A percentile compares a stretch with the other conserved stretches of the same genome.
Evolutionary conservation across 495 filamentous ascomycete genomes (phyloP).

Genomic region (Xylaria curta): DNA sequence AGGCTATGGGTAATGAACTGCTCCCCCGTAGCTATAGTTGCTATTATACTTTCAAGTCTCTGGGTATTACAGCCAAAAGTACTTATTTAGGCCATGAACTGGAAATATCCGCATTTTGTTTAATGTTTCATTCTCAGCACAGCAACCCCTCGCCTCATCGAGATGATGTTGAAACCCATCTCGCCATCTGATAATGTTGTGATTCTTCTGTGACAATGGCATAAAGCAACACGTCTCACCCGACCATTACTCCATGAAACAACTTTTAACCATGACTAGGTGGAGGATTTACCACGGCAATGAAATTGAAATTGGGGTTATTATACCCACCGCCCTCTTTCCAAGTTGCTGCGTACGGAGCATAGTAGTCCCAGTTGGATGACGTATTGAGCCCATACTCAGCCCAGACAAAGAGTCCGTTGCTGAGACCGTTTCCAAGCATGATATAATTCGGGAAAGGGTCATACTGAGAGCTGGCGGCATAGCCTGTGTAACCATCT

Average conservation of each 20-base stretch:
- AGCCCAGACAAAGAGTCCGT: slow-evolving; percentile 64
- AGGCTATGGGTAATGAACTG: too few species aligned
- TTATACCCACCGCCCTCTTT: slow-evolving; percentile 41
- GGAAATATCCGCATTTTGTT: not conserved
- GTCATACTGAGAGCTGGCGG: slow-evolving; percentile 46
- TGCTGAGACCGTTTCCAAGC: slow-evolving; percentile 53
- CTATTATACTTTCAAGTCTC: too few species aligned
- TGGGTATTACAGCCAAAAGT: too few species aligned
- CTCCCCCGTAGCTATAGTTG: too few species aligned
- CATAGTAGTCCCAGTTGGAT: slow-evolving; percentile 43
- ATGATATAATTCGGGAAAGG: slow-evolving; percentile 51
- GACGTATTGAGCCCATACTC: slow-evolving; percentile 64
- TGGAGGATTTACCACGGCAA: slow-evolving; percentile 30
- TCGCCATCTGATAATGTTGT: not conserved
- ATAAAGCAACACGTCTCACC: not conserved
- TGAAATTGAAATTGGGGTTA: slow-evolving; percentile 38
- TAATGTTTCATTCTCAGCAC: not conserved
- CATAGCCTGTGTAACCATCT: slow-evolving; percentile 47
- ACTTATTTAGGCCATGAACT: too few species aligned
- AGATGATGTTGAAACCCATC: not conserved
- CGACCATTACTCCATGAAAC: not conserved
- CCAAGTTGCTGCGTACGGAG: slow-evolving; percentile 41
- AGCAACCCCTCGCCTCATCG: not conserved
- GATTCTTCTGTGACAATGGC: not conserved
- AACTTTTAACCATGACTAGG: slow-evolving; percentile 33